Conservation (phyloP, 192 early-diverging fungal species). For the Hyaloraphidium curvatum region DNA sequence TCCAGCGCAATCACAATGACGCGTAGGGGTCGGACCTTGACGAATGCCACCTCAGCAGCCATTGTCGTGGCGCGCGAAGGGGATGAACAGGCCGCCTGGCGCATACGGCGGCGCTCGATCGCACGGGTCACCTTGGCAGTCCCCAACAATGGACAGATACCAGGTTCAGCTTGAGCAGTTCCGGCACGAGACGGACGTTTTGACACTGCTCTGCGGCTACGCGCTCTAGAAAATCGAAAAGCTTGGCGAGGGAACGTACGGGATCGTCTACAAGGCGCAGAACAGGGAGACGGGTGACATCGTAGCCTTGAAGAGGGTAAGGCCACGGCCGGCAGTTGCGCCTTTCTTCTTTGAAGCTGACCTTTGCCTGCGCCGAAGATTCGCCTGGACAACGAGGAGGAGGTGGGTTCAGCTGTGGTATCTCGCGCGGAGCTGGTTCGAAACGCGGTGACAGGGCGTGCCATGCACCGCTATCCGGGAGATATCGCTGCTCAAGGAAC, state of each 20-base stretch:
- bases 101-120: too few relatives aligned
- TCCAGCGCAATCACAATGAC: too few relatives aligned
- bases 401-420: constrained; percentile 12
- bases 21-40: too few relatives aligned
- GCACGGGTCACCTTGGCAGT: too few relatives aligned
- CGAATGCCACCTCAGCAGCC: too few relatives aligned
- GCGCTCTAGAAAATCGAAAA: constrained; percentile 91
- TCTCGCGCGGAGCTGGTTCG: not conserved
- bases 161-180: too few relatives aligned
- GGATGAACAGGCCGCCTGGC: too few relatives aligned
- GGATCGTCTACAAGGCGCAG: constrained; percentile 98
- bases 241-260: constrained; percentile 94
- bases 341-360: not conserved
- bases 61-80: too few relatives aligned
- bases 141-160: too few relatives aligned
- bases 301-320: constrained; percentile 83
- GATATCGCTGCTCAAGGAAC: constrained; percentile 63
- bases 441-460: constrained; percentile 13
- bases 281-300: constrained; percentile 84
- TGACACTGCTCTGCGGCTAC: not conserved
- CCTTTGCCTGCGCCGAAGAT: constrained; percentile 16
- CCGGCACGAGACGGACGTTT: too few relatives aligned
- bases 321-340: constrained; percentile 39
- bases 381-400: constrained; percentile 73
- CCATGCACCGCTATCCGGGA: constrained; percentile 52